phyloP scores from a whole-genome alignment of 2,329 filamentous ascomycete genomes.

The Chaetomium sp. region DNA sequence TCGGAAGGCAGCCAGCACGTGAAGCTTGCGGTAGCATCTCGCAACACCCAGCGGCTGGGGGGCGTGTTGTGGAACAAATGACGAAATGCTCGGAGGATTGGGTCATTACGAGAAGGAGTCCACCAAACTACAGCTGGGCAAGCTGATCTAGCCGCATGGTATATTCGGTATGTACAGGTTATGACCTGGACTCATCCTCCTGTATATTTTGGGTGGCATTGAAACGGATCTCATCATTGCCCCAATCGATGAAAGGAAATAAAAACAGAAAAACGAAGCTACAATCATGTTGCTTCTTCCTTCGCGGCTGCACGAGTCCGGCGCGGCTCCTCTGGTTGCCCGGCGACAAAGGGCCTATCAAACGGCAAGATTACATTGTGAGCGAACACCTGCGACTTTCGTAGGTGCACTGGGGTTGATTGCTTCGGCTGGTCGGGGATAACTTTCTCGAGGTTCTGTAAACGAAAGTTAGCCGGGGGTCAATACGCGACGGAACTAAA shows the following conservation, averaged over 20 bases:
- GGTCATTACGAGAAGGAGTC: no score
- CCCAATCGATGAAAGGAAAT: not conserved
- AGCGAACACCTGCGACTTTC: slow-evolving; percentile 56
- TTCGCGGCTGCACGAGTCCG: slow-evolving; percentile 19
- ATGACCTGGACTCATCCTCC: no score
- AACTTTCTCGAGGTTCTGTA: slow-evolving; percentile 71
- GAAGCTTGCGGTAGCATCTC: no score
- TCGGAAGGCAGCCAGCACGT: no score
- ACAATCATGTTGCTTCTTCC: not conserved
- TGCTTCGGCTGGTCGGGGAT: slow-evolving; percentile 67
- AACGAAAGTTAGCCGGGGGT: not conserved
- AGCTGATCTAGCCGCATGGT: no score
- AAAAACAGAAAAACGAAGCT: not conserved
- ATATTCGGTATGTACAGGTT: no score
- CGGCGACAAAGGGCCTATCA: slow-evolving; percentile 27
- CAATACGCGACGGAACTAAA: not conserved
- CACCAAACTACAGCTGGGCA: no score
- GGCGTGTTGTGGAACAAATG: no score
- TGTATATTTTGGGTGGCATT: no score
- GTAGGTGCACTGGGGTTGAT: slow-evolving; percentile 67
- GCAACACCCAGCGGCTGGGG: no score
- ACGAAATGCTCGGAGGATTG: no score
- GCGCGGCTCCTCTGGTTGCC: slow-evolving; percentile 17
- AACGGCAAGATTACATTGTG: slow-evolving; percentile 32
- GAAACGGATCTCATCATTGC: no score